Percentiles rank a stretch among this genome's conserved stretches.
Conservation (phyloP, 1,139 yeast species). For the Geotrichum australiense region DNA sequence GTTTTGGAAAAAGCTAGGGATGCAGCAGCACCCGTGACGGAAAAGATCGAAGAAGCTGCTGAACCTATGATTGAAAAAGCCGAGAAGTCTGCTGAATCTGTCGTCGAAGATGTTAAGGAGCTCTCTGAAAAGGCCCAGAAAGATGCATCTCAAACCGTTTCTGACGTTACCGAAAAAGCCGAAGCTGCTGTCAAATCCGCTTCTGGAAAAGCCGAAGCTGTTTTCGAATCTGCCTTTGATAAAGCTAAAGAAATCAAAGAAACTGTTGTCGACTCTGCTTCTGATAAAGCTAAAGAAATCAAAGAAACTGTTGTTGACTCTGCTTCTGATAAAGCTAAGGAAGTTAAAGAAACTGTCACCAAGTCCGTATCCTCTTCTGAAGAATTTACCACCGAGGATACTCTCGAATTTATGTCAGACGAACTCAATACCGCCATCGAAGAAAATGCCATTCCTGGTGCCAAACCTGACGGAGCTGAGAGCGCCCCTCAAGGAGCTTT, state of each 20-base stretch:
- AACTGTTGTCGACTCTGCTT: neutral
- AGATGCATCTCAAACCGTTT: conserved; percentile 1
- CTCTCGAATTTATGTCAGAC: conserved; percentile 6
- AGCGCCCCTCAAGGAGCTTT: conserved; percentile 47
- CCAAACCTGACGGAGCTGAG: conserved; percentile 1
- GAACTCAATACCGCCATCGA: conserved; percentile 10
- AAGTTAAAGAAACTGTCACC: neutral
- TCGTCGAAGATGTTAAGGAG: conserved; percentile 6
- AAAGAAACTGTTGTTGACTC: neutral
- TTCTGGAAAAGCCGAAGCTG: neutral
- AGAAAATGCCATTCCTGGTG: conserved; percentile 9
- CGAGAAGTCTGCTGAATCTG: neutral
- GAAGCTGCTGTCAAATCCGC: conserved; percentile 3
- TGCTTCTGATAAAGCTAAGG: neutral
- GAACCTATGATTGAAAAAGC: neutral
- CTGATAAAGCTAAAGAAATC: neutral
- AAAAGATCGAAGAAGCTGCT: neutral
- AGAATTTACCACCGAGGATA: conserved; percentile 4
- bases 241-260: neutral
- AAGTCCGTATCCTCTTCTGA: neutral
- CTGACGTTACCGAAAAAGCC: conserved; percentile 1
- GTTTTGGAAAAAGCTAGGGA: no score
- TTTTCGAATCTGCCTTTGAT: neutral
- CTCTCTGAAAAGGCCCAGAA: conserved; percentile 7
- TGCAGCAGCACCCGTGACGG: neutral